Percentiles rank a stretch among this genome's conserved stretches.
Evolutionary conservation across 164 flowering plant genomes (phyloP).

Genomic region (Umbellularia californica): DNA sequence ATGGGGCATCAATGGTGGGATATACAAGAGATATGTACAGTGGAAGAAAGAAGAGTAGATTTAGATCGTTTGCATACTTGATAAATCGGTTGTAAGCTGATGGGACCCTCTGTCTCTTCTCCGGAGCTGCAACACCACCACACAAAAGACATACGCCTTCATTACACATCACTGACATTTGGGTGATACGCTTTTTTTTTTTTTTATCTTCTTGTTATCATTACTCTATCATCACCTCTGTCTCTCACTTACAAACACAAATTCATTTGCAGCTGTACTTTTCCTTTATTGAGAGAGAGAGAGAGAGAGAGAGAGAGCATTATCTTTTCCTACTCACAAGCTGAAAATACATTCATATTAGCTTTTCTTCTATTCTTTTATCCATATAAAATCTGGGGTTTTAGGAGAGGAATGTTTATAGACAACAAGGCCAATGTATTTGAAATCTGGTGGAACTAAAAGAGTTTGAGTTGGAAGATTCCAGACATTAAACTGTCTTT

Average conservation of each 20-base stretch:
- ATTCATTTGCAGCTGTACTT: background rate
- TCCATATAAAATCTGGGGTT: background rate
- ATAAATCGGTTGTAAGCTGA: slow-evolving; percentile 99
- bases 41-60: too few species aligned
- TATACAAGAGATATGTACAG: background rate
- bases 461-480: background rate
- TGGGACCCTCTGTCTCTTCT: slow-evolving; percentile 99
- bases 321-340: background rate
- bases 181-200: background rate
- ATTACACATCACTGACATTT: slow-evolving; percentile 8
- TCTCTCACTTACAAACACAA: too few species aligned
- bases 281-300: background rate
- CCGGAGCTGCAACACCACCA: slow-evolving; percentile 65
- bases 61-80: slow-evolving; percentile 53
- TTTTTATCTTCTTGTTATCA: slow-evolving; percentile 10
- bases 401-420: background rate
- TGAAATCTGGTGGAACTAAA: background rate
- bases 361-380: too few species aligned
- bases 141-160: slow-evolving; percentile 1
- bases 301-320: background rate
- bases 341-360: too few species aligned
- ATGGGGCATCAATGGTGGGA: background rate
- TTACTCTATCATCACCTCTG: slow-evolving; percentile 36
- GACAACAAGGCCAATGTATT: background rate
- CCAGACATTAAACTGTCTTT: background rate